Percentiles rank a stretch among this genome's conserved stretches.
Conservation (phyloP, 805 yeast genomes). For the Ogataea degrootiae region DNA sequence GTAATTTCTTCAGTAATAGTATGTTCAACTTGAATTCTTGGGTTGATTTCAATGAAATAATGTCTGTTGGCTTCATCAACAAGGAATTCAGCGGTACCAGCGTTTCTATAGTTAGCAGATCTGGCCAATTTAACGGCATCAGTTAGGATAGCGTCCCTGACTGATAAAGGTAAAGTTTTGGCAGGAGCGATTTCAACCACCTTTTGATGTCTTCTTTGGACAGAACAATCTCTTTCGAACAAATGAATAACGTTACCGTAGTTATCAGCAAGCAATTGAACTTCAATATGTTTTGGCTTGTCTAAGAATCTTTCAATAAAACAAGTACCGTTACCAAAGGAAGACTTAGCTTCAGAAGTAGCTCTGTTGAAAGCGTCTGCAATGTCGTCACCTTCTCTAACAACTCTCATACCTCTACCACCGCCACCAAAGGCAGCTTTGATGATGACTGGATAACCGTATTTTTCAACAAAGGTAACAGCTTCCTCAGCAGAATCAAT, state of each 20-base stretch:
- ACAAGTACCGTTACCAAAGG: conserved; percentile 99
- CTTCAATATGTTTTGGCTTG: conserved; percentile 97
- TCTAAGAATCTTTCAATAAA: conserved; percentile 93
- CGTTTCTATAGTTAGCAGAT: conserved; percentile 87
- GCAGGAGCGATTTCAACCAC: conserved; percentile 99
- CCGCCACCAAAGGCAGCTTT: conserved; percentile 99
- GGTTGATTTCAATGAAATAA: conserved; percentile 96
- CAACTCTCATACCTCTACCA: conserved; percentile 99
- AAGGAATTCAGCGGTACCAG: conserved; percentile 97
- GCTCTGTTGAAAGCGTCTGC: conserved; percentile 92
- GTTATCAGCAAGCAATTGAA: conserved; percentile 88
- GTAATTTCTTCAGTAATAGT: conserved; percentile 98
- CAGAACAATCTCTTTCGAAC: conserved; percentile 98
- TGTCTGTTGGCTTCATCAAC: conserved; percentile 93
- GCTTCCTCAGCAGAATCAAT: conserved; percentile 80
- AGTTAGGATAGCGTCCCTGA: conserved; percentile 86
- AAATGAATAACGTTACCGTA: conserved; percentile 93
- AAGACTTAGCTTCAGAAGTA: conserved; percentile 85
- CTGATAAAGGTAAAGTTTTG: conserved; percentile 72
- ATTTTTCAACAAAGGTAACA: conserved; percentile 64
- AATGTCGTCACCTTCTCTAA: conserved; percentile 90
- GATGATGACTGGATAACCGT: conserved; percentile 95
- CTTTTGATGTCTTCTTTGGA: conserved; percentile 98
- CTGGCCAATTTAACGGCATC: conserved; percentile 94
- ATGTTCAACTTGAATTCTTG: conserved; percentile 97